Conservation (phyloP, 1,284 basidiomycete genomes). For the Pascua sp. region DNA sequence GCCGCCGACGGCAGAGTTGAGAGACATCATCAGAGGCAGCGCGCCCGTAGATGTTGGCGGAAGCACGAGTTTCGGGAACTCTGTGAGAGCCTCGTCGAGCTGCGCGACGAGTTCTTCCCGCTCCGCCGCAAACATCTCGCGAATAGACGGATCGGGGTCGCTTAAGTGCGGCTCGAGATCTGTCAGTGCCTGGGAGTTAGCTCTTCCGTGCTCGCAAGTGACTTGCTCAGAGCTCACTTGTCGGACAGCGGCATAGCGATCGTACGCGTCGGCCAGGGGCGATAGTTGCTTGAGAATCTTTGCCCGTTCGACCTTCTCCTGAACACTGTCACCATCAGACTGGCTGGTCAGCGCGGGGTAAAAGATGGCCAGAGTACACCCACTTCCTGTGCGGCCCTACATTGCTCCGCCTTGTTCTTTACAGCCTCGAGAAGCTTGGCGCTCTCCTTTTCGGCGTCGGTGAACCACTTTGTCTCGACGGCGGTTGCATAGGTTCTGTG, state of each 20-base stretch:
- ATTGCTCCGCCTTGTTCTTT: constrained; percentile 6
- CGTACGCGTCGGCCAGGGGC: constrained; percentile 56
- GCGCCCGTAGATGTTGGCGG: constrained; percentile 63
- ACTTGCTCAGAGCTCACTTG: constrained; percentile 46
- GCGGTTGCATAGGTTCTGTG: no score
- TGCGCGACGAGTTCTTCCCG: constrained; percentile 55
- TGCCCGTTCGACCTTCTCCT: constrained; percentile 52
- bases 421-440: constrained; percentile 14
- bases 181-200: constrained; percentile 56
- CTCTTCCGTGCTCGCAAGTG: neutral
- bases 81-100: constrained; percentile 56
- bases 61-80: constrained; percentile 67
- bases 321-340: constrained; percentile 17
- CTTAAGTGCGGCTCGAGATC: constrained; percentile 63
- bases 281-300: constrained; percentile 57
- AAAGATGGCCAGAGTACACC: neutral
- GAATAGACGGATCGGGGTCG: constrained; percentile 74
- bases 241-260: constrained; percentile 52
- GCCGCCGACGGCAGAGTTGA: constrained; percentile 91
- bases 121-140: constrained; percentile 71
- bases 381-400: constrained; percentile 6
- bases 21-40: constrained; percentile 77
- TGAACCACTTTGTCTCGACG: constrained; percentile 3
- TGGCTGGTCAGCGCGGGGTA: neutral
- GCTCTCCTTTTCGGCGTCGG: constrained; percentile 8